phyloP scores from a whole-genome alignment of 306 rosid genomes.

The Boehmeria nivea region DNA sequence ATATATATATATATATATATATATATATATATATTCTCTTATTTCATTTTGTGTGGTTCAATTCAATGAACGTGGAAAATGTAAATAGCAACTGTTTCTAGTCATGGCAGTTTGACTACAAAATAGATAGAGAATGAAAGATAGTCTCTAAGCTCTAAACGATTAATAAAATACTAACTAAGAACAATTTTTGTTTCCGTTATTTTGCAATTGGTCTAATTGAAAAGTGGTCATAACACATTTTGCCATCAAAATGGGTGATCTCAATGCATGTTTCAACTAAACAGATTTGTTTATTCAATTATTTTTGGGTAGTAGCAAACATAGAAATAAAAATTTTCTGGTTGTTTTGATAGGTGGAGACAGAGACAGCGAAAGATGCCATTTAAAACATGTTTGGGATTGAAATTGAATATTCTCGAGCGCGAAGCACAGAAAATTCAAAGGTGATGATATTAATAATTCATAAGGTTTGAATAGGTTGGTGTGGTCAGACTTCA shows the following conservation, averaged over 20 bases:
- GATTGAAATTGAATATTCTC: constrained; percentile 13
- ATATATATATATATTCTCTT: too few species aligned
- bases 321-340: neutral
- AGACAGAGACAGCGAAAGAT: neutral
- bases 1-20: too few species aligned
- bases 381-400: neutral
- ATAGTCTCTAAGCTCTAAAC: too few species aligned
- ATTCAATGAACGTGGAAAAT: constrained; percentile 26
- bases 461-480: neutral
- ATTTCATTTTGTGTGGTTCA: neutral
- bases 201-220: too few species aligned
- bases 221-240: neutral
- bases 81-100: neutral
- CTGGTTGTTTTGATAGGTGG: neutral
- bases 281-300: neutral
- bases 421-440: neutral
- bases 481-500: neutral
- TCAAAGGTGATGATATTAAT: neutral
- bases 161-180: too few species aligned
- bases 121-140: too few species aligned
- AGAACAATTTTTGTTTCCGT: too few species aligned
- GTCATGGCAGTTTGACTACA: constrained; percentile 24
- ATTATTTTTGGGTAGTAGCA: neutral
- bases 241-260: neutral
- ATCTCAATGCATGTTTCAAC: constrained; percentile 7